Percentiles rank a stretch among this genome's conserved stretches.
phyloP scores from a whole-genome alignment of 129 eudicot species.

The Lactuca sativa region DNA sequence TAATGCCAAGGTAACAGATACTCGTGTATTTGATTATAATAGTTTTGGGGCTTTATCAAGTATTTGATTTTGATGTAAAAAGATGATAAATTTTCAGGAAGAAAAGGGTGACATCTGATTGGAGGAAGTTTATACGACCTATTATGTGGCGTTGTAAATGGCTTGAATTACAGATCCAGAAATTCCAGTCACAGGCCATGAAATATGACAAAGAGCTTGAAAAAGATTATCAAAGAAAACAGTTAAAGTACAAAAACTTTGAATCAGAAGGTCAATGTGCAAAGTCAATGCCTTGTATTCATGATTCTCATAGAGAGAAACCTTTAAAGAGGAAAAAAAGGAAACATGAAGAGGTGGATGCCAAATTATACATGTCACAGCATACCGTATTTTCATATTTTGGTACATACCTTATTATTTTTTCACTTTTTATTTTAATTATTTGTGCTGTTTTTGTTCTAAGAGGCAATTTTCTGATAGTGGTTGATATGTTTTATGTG shows the following conservation, averaged over 20 bases:
- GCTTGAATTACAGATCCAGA: slow-evolving; percentile 73
- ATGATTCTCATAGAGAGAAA: slow-evolving; percentile 34
- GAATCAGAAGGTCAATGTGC: slow-evolving; percentile 36
- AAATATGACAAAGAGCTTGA: slow-evolving; percentile 55
- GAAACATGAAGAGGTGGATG: slow-evolving; percentile 50
- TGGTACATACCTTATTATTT: slow-evolving; percentile 41
- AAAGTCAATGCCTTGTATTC: slow-evolving; percentile 50
- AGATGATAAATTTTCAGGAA: slow-evolving; percentile 47
- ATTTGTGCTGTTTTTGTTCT: not conserved
- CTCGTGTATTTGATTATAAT: not conserved
- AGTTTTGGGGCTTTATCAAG: too few species aligned
- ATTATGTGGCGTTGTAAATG: slow-evolving; percentile 88
- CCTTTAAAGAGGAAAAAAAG: slow-evolving; percentile 66
- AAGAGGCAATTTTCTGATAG: not conserved
- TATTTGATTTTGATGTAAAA: slow-evolving; percentile 12
- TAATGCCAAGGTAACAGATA: slow-evolving; percentile 11
- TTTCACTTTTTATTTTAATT: not conserved
- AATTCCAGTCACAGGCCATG: slow-evolving; percentile 45
- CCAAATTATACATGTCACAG: slow-evolving; percentile 47
- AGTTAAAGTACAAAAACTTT: slow-evolving; percentile 31
- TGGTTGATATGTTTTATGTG: slow-evolving; percentile 15
- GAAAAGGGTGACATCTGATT: slow-evolving; percentile 76
- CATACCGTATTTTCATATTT: slow-evolving; percentile 68
- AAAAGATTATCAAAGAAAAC: slow-evolving; percentile 40
- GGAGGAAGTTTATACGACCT: slow-evolving; percentile 72